Evolutionary conservation across 257 asterid genomes (phyloP).

Genomic region (Primulina eburnea): DNA sequence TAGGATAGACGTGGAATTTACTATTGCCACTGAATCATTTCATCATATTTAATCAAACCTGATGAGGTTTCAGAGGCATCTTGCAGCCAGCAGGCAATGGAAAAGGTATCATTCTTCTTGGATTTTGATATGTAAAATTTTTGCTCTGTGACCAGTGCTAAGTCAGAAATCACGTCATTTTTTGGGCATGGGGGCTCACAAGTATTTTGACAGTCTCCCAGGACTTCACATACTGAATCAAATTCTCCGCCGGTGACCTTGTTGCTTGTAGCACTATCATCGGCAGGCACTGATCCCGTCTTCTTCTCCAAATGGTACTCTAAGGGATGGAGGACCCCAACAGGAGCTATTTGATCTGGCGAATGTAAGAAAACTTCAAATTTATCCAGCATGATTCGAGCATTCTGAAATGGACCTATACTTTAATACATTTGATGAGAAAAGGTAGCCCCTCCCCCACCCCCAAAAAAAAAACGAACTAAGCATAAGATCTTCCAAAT

Average conservation of each 20-base stretch:
- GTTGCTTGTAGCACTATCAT: conserved; percentile 33
- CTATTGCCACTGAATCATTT: conserved; percentile 19
- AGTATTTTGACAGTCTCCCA: conserved; percentile 49
- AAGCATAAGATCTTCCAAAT: conserved; percentile 5
- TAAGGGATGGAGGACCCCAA: conserved; percentile 90
- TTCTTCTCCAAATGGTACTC: conserved; percentile 83
- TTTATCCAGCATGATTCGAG: conserved; percentile 85
- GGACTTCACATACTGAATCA: conserved; percentile 63
- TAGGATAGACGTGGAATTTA: not conserved
- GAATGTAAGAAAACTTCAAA: conserved; percentile 78
- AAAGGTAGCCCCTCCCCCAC: not conserved
- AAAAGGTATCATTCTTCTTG: conserved; percentile 49
- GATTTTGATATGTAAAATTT: conserved; percentile 54
- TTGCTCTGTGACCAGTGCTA: conserved; percentile 32
- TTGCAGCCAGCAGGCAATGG: conserved; percentile 79
- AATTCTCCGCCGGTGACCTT: conserved; percentile 34
- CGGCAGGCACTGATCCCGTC: conserved; percentile 33
- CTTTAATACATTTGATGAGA: conserved; percentile 29
- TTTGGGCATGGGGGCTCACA: conserved; percentile 32
- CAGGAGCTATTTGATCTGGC: conserved; percentile 85
- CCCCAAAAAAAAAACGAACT: not conserved
- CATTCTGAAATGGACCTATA: conserved; percentile 62
- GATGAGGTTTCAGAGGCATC: conserved; percentile 51
- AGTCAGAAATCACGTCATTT: conserved; percentile 29
- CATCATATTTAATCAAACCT: conserved; percentile 43